phyloP scores from a whole-genome alignment of 257 asterid species.

The Capsicum baccatum region DNA sequence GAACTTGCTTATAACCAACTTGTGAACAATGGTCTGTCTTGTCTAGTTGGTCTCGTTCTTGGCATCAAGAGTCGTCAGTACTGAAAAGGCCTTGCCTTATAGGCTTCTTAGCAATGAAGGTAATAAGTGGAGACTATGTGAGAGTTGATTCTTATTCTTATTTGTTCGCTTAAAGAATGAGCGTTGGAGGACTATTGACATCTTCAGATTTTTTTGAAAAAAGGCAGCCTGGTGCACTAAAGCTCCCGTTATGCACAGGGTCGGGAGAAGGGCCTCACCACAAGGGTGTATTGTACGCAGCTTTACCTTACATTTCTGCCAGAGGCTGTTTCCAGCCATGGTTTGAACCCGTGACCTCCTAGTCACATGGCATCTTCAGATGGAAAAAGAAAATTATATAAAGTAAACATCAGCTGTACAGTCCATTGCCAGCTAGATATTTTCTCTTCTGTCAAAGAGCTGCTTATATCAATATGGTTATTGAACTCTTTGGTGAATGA shows the following conservation, averaged over 20 bases:
- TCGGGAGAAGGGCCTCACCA: no score
- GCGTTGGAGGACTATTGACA: neutral
- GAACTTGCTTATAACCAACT: neutral
- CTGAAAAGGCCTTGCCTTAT: neutral
- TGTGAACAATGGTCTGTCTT: neutral
- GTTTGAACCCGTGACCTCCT: no score
- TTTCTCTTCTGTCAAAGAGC: neutral
- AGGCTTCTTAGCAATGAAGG: neutral
- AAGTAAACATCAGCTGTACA: neutral
- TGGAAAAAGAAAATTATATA: neutral
- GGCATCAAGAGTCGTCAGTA: neutral
- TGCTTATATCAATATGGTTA: neutral
- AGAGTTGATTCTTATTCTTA: slow-evolving; percentile 19
- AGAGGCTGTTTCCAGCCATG: no score
- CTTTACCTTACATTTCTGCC: no score
- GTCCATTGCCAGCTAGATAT: neutral
- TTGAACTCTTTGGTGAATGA: neutral
- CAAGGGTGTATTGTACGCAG: no score
- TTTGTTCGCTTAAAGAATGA: neutral
- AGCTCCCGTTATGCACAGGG: no score
- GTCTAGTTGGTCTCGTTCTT: neutral
- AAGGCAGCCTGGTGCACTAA: no score
- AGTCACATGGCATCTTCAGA: neutral
- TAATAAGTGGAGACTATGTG: slow-evolving; percentile 1
- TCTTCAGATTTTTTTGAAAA: neutral